Evolutionary conservation across 805 yeast genomes (phyloP), one percentile per base, ranked within the genome.

Genomic region (Kuraishia cidri): DNA sequence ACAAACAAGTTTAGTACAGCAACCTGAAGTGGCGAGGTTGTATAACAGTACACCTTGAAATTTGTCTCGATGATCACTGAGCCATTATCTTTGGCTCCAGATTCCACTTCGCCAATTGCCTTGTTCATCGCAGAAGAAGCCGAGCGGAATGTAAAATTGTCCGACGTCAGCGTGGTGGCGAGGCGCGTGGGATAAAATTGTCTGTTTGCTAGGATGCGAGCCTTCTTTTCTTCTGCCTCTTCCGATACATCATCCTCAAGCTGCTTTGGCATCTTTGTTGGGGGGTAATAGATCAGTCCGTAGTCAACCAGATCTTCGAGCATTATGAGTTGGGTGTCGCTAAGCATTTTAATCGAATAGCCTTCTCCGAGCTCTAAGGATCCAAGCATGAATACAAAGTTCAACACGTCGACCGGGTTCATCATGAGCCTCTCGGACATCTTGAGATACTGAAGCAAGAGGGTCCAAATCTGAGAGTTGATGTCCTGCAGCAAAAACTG

Each of bases 351-450:
- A 2, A 79, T 69, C 0, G 86, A 72, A 48, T 92, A 90, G 21
- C 86, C 87, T 42, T 80, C 78, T 2, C 98, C 97, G 17, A 90
- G 62, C 49, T 92, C 97, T 33, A 92, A 62, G 2, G 96, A 83
- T 5, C 97, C 97, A 27, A 92, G 62, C 75, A 90, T 79, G 59
- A 92, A 92, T 9, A 92, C 80, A 54, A 92, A 92, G 54, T 90
- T 88, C 29, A 92, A 64, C 24, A 92, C 95, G 48, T 92, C 98
- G 13, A 92, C 97, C 0, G 95, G 87, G 56, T 92, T 95, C 95
- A 88, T 85, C 47, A 83, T 75, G 32, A 85, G 65, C 18, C 77
- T 76, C 47, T 84, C 90, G 2, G 97, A 74, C 67, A 85, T 71
- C 50, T 83, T 80, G 39, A 92, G 60, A 51, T 92, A 92, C 51